Base-by-base conservation (phyloP, 2,329 filamentous ascomycete species). In the Pyrenochaeta sp. region DNA sequence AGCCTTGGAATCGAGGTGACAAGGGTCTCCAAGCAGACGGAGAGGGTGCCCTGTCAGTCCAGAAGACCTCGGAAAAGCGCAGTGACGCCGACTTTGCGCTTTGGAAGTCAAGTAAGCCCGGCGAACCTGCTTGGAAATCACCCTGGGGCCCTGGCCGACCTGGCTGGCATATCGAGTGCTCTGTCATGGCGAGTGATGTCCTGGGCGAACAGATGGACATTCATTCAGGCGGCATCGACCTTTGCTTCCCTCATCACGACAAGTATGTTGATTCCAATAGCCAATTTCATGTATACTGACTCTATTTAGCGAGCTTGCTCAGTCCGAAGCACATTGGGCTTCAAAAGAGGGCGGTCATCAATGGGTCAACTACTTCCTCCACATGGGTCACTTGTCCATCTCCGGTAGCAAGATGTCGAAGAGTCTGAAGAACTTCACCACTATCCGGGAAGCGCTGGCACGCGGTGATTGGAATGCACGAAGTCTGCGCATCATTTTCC, bases 151-250 rank as follows among this genome's bases (percentile, higher is more conserved):
- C 85, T 42, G 92, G 92, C 4, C 81, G 93, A 30, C 93, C 93
- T 1, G 93, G 93, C 13, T 97, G 93, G 93, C 93, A 96, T 66
- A 96, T 96, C 63, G 92, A 96, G 75, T 96, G 93, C 83, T 92
- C 88, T 1, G 91, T 91, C 11, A 96, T 97, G 93, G 91, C 92
- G 0, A 93, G 89, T 2, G 89, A 92, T 53, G 82, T 91, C n/a
- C 76, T 97, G 1, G 92, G 92, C 4, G 80, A 85, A 19, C 81
- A 86, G 49, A 91, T 97, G 78, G 93, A 97, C 68, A 89, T 96
- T 40, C 93, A 96, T 71, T 95, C 90, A 15, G 92, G 93, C 19
- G 93, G 93, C 44, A 88, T 96, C 48, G 93, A 97, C 69, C 80
- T 97, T 39, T 74, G 92, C 90, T 3, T 92, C 95, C 69, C 92